Conservation (phyloP, 2,329 filamentous ascomycete genomes). For the Fusarium sp. region DNA sequence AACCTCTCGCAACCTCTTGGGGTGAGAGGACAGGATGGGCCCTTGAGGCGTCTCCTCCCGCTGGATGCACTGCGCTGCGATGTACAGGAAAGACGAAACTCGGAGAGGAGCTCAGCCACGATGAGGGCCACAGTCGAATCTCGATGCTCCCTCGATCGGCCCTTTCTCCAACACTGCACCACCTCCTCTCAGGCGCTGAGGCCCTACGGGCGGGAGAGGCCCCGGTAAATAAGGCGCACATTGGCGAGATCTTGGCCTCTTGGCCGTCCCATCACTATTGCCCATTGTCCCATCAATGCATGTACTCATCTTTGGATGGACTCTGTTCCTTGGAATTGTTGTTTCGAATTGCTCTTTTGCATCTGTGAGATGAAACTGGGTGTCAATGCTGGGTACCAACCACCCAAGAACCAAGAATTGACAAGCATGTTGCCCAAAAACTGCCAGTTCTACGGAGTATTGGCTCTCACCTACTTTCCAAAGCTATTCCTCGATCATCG, state of each 20-base stretch:
- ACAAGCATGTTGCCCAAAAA: not conserved
- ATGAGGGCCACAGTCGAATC: constrained; percentile 23
- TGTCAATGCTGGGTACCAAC: not conserved
- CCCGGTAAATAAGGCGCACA: constrained; percentile 5
- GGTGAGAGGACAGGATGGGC: not conserved
- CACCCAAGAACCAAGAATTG: not conserved
- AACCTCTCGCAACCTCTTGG: constrained; percentile 5
- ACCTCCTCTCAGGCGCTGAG: not conserved
- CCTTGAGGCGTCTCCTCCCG: not conserved
- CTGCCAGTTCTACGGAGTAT: not conserved
- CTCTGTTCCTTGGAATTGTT: constrained; percentile 7
- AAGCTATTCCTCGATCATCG: not conserved
- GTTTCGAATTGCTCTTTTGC: not conserved
- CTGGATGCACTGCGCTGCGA: not conserved
- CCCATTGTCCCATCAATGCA: not conserved
- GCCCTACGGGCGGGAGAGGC: constrained; percentile 2
- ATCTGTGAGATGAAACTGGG: not conserved
- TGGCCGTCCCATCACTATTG: constrained; percentile 9
- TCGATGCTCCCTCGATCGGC: constrained; percentile 35
- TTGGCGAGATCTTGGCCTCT: constrained; percentile 19
- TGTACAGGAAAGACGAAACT: not conserved
- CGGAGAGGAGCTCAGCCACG: constrained; percentile 31
- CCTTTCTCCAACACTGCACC: constrained; percentile 19
- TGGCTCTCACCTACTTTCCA: not conserved
- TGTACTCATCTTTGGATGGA: not conserved